Evolutionary conservation across 2,329 filamentous ascomycete species (phyloP), one percentile per base, ranked within the genome.

Genomic region (Drechmeria coniospora): DNA sequence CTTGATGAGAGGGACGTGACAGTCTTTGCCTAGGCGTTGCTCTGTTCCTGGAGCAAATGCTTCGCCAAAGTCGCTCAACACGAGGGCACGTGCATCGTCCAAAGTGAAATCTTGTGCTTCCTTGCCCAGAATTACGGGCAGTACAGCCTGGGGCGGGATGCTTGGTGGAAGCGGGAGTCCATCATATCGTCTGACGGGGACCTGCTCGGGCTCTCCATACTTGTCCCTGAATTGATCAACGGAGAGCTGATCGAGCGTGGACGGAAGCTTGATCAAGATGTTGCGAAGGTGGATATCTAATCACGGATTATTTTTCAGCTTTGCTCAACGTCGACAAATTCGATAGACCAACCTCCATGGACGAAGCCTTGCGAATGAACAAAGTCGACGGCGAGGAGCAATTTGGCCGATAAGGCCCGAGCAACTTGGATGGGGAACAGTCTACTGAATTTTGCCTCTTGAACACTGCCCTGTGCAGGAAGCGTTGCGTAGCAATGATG

Each of bases 1-100:
- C 22, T 15, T 25, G 11, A 30, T 38, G 11, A 32, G 13, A 11
- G 39, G 38, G 5, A 29, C 34, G 13, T 34, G 32, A 25, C 37
- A 41, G 23, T 37, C 30, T 27, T 41, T 27, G 6, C 45, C 42
- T 7, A 26, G 33, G 16, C 44, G 43, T 25, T 21, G 3, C 1
- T 44, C 36, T 14, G 25, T 33, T 11, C 25, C 32, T 12, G 46
- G 42, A 2, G 36, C 18, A 32, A 50, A 52, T 5, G 47, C 36
- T 26, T 50, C 45, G 9, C 48, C 49, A 39, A 51, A 54, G 35
- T 55, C 51, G 32, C 35, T 39, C 1, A 55, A 45, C 27, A 53
- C 30, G 0, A 47, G 21, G 4, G 34, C 33, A 12, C 21, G 30
- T 1, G 43, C 35, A 9, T 55, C 51, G 1, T 35, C 33, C 14